Conservation (phyloP, 1,139 yeast species). For the Suhomyces maxii region DNA sequence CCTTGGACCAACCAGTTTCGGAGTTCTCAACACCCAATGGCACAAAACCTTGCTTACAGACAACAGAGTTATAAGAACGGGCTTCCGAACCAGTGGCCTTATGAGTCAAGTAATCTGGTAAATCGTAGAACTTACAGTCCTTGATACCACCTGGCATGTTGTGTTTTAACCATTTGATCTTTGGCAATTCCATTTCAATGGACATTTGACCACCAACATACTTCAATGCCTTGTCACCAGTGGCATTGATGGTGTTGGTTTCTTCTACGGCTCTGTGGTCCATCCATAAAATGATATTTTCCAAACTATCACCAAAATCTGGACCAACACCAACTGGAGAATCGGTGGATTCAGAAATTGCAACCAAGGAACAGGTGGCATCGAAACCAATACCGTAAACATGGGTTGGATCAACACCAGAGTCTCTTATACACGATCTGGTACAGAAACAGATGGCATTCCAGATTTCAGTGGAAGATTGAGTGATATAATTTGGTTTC, state of each 20-base stretch:
- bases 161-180: slow-evolving; percentile 93
- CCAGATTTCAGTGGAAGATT: slow-evolving; percentile 94
- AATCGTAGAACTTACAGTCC: slow-evolving; percentile 81
- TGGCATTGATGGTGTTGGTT: slow-evolving; percentile 75
- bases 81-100: slow-evolving; percentile 86
- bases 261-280: slow-evolving; percentile 95
- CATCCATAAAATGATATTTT: slow-evolving; percentile 95
- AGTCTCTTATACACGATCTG: slow-evolving; percentile 66
- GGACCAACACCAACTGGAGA: slow-evolving; percentile 91
- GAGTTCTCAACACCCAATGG: slow-evolving; percentile 90
- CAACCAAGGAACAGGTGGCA: slow-evolving; percentile 95
- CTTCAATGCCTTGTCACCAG: slow-evolving; percentile 74
- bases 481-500: slow-evolving; percentile 72
- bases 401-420: slow-evolving; percentile 64
- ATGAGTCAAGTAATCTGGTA: slow-evolving; percentile 88
- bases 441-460: slow-evolving; percentile 82
- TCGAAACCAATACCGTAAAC: slow-evolving; percentile 92
- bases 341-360: slow-evolving; percentile 62
- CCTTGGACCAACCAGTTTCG: slow-evolving; percentile 84
- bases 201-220: slow-evolving; percentile 98
- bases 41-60: slow-evolving; percentile 93
- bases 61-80: slow-evolving; percentile 84
- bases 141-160: slow-evolving; percentile 69
- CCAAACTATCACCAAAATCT: slow-evolving; percentile 66
- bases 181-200: slow-evolving; percentile 96